These are phyloP conservation scores for Epichloe glyceriae DNA, from an alignment of 2,329 filamentous ascomycete species.

Conservation along the genomic window DNA sequence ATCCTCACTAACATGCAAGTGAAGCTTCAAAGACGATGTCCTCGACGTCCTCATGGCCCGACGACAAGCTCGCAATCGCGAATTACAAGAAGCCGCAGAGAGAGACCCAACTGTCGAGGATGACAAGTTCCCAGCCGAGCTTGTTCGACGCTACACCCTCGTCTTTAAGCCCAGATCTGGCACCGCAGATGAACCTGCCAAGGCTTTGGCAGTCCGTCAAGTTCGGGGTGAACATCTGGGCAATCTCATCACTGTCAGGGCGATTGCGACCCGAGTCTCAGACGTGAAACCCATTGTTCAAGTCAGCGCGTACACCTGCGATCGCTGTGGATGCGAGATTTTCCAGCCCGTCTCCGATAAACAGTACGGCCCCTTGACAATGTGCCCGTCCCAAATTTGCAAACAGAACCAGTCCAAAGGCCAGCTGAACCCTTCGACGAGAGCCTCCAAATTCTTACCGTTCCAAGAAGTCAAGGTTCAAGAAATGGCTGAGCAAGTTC, in stretches of 20 bases:
- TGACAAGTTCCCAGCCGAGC: conserved; percentile 77
- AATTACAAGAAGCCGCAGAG: conserved; percentile 54
- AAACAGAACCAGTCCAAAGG: conserved; percentile 83
- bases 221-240: conserved; percentile 89
- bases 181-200: conserved; percentile 47
- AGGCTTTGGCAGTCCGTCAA: conserved; percentile 76
- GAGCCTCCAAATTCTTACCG: conserved; percentile 90
- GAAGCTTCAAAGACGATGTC: conserved; percentile 90
- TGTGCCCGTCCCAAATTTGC: conserved; percentile 86
- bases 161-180: conserved; percentile 89
- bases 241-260: conserved; percentile 82
- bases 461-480: conserved; percentile 99
- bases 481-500: conserved; percentile 98
- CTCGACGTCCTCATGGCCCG: conserved; percentile 94
- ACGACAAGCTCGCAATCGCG: conserved; percentile 73
- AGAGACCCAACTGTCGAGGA: conserved; percentile 52
- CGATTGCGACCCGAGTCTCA: conserved; percentile 88
- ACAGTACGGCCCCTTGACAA: conserved; percentile 74
- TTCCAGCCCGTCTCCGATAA: conserved; percentile 92
- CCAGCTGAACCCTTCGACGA: conserved; percentile 85
- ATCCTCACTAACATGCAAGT: not conserved
- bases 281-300: conserved; percentile 97
- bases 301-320: conserved; percentile 95
- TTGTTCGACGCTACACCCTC: conserved; percentile 87
- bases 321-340: conserved; percentile 90